Conservation (phyloP, 75 land plant genomes). For the Cunninghamia lanceolata region DNA sequence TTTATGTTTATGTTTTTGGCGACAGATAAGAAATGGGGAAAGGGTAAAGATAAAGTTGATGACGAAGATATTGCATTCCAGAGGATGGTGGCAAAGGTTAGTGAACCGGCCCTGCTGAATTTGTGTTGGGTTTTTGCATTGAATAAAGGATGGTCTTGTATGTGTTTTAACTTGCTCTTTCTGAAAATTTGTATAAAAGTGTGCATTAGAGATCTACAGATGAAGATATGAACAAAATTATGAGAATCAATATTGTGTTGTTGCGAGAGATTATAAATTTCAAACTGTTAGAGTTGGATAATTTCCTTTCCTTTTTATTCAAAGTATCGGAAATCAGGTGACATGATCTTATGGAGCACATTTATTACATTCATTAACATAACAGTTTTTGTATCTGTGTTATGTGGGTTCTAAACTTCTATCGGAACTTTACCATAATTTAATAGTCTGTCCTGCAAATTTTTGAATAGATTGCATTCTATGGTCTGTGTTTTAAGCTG, state of each 20-base stretch:
- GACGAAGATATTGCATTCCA: slow-evolving; percentile 96
- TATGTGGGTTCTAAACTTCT: background rate
- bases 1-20: background rate
- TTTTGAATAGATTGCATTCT: background rate
- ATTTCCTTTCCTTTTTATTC: background rate
- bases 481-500: background rate
- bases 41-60: slow-evolving; percentile 92
- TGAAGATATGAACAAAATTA: background rate
- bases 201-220: background rate
- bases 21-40: slow-evolving; percentile 88
- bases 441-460: background rate
- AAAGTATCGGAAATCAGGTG: background rate
- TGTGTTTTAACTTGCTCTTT: background rate
- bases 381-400: background rate
- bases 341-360: background rate
- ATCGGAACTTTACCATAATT: background rate
- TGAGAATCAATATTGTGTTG: background rate
- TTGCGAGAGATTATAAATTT: background rate
- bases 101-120: slow-evolving; percentile 46
- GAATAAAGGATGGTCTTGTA: background rate
- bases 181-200: background rate
- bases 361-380: background rate
- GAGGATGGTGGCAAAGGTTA: slow-evolving; percentile 99
- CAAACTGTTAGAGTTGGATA: background rate
- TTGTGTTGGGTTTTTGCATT: background rate